These are phyloP conservation scores for Exobasidium rhododendri DNA, from an alignment of 1,284 basidiomycete genomes.

Conservation along the genomic window DNA sequence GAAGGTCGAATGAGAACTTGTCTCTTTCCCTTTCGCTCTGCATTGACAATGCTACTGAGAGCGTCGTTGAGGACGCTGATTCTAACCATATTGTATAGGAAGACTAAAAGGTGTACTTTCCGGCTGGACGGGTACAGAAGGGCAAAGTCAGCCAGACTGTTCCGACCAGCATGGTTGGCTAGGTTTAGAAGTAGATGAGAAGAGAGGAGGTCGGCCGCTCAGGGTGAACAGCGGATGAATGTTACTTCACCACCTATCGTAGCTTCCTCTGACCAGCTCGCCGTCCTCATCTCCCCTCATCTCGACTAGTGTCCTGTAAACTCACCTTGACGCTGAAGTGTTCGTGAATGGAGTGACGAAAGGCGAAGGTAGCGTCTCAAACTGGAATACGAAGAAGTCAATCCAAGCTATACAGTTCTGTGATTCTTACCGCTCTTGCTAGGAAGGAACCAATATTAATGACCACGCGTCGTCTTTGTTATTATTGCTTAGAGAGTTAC, in stretches of 20 bases:
- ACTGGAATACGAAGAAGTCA: too few relatives aligned
- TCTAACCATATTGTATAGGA: slow-evolving; percentile 24
- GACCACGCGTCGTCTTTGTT: not conserved
- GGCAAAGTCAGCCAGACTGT: slow-evolving; percentile 14
- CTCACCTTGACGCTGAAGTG: slow-evolving; percentile 1
- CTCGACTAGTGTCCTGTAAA: not conserved
- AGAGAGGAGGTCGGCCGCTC: not conserved
- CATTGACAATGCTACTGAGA: slow-evolving; percentile 55
- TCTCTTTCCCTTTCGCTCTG: slow-evolving; percentile 54
- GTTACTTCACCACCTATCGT: too few relatives aligned
- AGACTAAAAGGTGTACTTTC: slow-evolving; percentile 13
- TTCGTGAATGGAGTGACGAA: not conserved
- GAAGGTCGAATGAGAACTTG: slow-evolving; percentile 54
- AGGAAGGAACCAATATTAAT: too few relatives aligned
- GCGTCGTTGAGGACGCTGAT: slow-evolving; percentile 48
- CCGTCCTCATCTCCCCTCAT: not conserved
- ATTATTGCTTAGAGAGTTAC: too few relatives aligned
- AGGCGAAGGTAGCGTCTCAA: not conserved
- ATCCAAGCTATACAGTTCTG: too few relatives aligned
- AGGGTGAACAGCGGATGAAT: too few relatives aligned
- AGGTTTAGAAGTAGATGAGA: not conserved
- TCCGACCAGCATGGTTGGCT: slow-evolving; percentile 16
- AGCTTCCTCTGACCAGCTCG: too few relatives aligned
- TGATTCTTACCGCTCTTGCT: too few relatives aligned
- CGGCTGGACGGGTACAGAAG: slow-evolving; percentile 19